These are phyloP conservation scores for Hibiscus trionum DNA, from an alignment of 345 rosid genomes.

Conservation along the genomic window DNA sequence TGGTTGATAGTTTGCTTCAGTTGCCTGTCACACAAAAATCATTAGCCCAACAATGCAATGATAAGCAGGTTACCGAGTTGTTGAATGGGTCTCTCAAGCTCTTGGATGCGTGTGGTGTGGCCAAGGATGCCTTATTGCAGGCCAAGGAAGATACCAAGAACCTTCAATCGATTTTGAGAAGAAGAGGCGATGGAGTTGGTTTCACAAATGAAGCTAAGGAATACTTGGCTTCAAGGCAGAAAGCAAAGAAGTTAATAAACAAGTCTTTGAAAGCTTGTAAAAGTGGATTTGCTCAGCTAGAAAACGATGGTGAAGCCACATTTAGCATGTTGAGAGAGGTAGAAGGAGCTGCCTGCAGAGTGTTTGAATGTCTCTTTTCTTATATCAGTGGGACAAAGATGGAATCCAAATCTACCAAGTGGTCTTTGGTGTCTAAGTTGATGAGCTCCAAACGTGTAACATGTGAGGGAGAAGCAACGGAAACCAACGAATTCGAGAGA, in stretches of 20 bases:
- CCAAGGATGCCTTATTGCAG: slow-evolving; percentile 24
- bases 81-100: slow-evolving; percentile 32
- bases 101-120: slow-evolving; percentile 25
- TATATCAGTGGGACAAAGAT: slow-evolving; percentile 18
- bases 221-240: slow-evolving; percentile 14
- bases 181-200: slow-evolving; percentile 1
- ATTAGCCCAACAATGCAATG: slow-evolving; percentile 20
- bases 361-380: slow-evolving; percentile 18
- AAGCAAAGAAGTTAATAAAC: slow-evolving; percentile 5
- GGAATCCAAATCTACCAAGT: slow-evolving; percentile 1
- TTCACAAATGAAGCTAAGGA: slow-evolving; percentile 4
- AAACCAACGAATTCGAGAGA: slow-evolving; percentile 7
- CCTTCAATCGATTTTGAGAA: slow-evolving; percentile 20
- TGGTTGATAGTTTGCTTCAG: slow-evolving; percentile 8
- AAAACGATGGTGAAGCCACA: neutral
- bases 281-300: neutral
- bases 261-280: slow-evolving; percentile 9
- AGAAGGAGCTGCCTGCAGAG: slow-evolving; percentile 4
- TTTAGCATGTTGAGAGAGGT: slow-evolving; percentile 14
- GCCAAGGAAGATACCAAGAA: slow-evolving; percentile 15
- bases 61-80: neutral
- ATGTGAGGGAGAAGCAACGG: neutral
- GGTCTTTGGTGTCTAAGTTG: slow-evolving; percentile 22
- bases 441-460: slow-evolving; percentile 7
- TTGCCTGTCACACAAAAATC: slow-evolving; percentile 17